A percentile compares a stretch with the other conserved stretches of the same genome.
These are phyloP conservation scores for Boletus rubropictus DNA, from an alignment of 768 basidiomycete genomes.

Conservation along the genomic window DNA sequence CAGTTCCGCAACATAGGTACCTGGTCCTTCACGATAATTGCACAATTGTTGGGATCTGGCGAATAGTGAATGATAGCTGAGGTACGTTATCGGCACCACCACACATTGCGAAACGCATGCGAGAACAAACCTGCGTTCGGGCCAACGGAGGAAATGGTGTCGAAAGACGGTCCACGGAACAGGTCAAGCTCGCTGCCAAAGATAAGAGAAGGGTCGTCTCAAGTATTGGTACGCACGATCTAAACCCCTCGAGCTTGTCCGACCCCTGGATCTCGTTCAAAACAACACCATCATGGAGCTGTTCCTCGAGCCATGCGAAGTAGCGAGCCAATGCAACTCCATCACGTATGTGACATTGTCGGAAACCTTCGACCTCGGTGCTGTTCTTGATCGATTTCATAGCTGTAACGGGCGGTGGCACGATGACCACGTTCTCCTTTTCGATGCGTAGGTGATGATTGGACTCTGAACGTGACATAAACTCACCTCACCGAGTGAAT, in stretches of 20 bases:
- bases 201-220: background rate
- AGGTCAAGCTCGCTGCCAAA: slow-evolving; percentile 57
- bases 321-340: slow-evolving; percentile 84
- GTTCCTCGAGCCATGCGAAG: slow-evolving; percentile 92
- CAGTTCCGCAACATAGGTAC: slow-evolving; percentile 29
- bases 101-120: background rate
- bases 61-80: slow-evolving; percentile 90
- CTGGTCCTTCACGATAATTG: slow-evolving; percentile 70
- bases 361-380: slow-evolving; percentile 84
- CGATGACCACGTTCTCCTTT: slow-evolving; percentile 54
- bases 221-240: slow-evolving; percentile 54
- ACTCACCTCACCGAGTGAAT: slow-evolving; percentile 66
- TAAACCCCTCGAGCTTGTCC: slow-evolving; percentile 67
- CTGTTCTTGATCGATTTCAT: slow-evolving; percentile 77
- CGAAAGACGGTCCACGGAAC: slow-evolving; percentile 86
- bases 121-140: slow-evolving; percentile 73
- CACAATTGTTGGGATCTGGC: slow-evolving; percentile 69
- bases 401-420: slow-evolving; percentile 70
- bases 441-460: background rate
- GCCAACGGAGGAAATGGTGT: slow-evolving; percentile 89
- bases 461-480: background rate
- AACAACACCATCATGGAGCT: slow-evolving; percentile 53
- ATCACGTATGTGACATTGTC: slow-evolving; percentile 83
- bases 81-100: background rate
- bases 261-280: slow-evolving; percentile 80